phyloP scores from a whole-genome alignment of 2,329 filamentous ascomycete genomes.

The Claviceps pusilla region DNA sequence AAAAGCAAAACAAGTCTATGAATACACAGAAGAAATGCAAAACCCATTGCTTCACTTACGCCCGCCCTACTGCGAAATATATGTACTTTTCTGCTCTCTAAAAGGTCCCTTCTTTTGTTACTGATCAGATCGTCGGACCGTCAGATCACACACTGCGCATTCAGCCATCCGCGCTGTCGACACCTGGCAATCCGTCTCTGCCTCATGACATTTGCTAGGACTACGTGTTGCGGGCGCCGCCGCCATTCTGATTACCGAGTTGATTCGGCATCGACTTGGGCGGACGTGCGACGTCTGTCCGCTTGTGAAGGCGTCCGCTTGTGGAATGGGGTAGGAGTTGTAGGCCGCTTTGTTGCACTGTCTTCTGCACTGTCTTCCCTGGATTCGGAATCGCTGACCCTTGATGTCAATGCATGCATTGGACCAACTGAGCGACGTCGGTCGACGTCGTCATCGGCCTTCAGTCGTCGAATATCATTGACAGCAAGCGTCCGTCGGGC shows the following conservation, averaged over 20 bases:
- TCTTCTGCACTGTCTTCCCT: slow-evolving; percentile 9
- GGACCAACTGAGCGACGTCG: slow-evolving; percentile 18
- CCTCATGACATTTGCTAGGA: slow-evolving; percentile 4
- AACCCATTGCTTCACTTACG: background rate
- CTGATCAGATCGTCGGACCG: background rate
- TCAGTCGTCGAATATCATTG: slow-evolving; percentile 14
- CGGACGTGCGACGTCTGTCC: slow-evolving; percentile 20
- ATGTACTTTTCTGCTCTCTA: background rate
- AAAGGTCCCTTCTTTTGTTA: background rate
- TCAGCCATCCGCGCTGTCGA: slow-evolving; percentile 2
- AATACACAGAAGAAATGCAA: background rate
- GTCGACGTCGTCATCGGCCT: slow-evolving; percentile 11
- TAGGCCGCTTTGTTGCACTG: slow-evolving; percentile 5
- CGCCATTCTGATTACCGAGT: slow-evolving; percentile 7
- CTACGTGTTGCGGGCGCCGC: background rate
- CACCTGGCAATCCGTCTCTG: slow-evolving; percentile 5
- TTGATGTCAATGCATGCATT: slow-evolving; percentile 9
- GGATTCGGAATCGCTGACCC: slow-evolving; percentile 10
- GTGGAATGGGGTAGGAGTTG: slow-evolving; percentile 7
- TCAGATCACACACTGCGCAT: background rate
- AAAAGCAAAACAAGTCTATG: background rate
- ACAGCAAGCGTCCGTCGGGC: slow-evolving; percentile 18
- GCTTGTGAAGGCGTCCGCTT: slow-evolving; percentile 17
- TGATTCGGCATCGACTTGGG: slow-evolving; percentile 16
- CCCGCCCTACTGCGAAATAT: too few relatives aligned